Conservation (phyloP, 306 rosid species). For the Carpinus fangiana region DNA sequence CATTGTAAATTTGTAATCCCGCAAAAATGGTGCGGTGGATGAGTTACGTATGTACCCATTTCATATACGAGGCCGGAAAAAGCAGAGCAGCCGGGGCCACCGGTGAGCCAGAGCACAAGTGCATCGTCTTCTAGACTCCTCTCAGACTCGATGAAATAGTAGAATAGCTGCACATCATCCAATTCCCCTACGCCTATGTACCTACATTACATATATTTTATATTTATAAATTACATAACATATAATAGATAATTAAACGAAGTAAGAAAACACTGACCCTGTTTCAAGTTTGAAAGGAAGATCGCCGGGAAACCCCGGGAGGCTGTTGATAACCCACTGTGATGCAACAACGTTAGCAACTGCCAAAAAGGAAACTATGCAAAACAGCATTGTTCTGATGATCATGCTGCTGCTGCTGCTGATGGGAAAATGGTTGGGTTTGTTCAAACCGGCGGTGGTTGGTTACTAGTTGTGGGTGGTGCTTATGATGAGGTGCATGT, state of each 20-base stretch:
- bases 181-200: conserved; percentile 40
- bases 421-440: too few species aligned
- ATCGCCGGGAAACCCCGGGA: neutral
- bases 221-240: too few species aligned
- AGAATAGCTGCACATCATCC: neutral
- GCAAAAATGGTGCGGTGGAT: too few species aligned
- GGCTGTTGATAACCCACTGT: neutral
- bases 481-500: too few species aligned
- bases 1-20: too few species aligned
- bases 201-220: neutral
- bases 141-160: neutral
- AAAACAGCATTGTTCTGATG: neutral
- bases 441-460: too few species aligned
- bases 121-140: conserved; percentile 27
- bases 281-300: conserved; percentile 2
- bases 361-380: neutral
- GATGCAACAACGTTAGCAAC: neutral
- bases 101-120: conserved; percentile 33
- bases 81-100: conserved; percentile 39
- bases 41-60: conserved; percentile 15
- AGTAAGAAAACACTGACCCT: neutral
- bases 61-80: conserved; percentile 32
- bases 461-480: too few species aligned
- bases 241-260: too few species aligned
- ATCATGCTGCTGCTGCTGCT: neutral